Evolutionary conservation across 345 rosid genomes (phyloP), one percentile per base, ranked within the genome.

Genomic region (Eucalyptus dawsonii): DNA sequence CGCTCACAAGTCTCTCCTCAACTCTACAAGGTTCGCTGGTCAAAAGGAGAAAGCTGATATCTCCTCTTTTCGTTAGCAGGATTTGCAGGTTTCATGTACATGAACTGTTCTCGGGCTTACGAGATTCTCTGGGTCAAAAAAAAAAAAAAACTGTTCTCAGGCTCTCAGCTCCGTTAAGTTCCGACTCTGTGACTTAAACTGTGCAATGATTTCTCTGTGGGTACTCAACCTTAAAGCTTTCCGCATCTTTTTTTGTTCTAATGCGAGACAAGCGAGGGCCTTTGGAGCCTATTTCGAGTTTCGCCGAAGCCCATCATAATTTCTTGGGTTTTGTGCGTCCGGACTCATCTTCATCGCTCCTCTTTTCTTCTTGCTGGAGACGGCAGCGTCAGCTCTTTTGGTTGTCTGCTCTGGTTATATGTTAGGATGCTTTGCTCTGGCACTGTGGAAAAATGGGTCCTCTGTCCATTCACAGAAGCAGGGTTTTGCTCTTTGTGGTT

Each of bases 21-120:
- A 92, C 92, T 86, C 31, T 50, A 24, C 88, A 87, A 93, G 88
- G 91, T 89, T 93, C 86, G 87, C 88, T 90, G 91, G 94, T 88
- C 94, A 92, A 93, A 94, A 93, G 89, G 34, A 62, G 76, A 31
- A 24, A 80, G 89, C 21, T 49, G 34, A 56, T 47, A 53, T 40
- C 89, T 67, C 87, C 31, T 80, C 87, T 91, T 93, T 94, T 94
- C 90, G 88, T 89, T 87, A 42, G 90, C 89, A 80, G 69, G 85
- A 67, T 91, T 88, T 80, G 87, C 86, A 76, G 86, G 51, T 81
- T 88, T 22, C 80, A 31, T 34, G 80, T 88, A 91, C 90, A 90
- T 45, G 65, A 56, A 47, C 40, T 4, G 21, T 19, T 58, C 19
- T 58, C n/a, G 11, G 65, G n/a, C n/a, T 58, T 40, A 40, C 40